Evolutionary conservation across 2,329 filamentous ascomycete genomes (phyloP), one percentile per base, ranked within the genome.

Genomic region (Stemphylium vesicarium): DNA sequence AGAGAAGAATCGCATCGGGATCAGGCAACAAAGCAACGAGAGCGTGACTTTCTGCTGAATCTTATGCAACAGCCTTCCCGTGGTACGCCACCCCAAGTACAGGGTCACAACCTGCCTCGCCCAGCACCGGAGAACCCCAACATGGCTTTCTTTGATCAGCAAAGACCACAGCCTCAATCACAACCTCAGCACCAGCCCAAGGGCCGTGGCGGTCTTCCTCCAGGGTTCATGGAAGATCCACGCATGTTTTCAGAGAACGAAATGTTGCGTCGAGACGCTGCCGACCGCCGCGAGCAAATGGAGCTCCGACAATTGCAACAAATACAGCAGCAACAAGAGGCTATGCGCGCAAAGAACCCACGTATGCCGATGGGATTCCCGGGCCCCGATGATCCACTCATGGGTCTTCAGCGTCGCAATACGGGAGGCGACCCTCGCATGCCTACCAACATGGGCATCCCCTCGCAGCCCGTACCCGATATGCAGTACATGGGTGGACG

Each of bases 21-120:
- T 31, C 75, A 65, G 72, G 59, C 69, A 59, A 58, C 68, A 79
- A 70, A 87, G 84, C 71, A 85, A 82, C 64, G 90, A 26, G 71
- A 94, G 65, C 85, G 89, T n/a, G 90, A 96, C 61, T 93, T 95
- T 71, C 79, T 96, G 43, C 90, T 96, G 76, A 90, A 88, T 57
- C 82, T 96, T 26, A 95, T 96, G 90, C 85, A 88, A 63, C 81
- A 84, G 66, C 78, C 81, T 10, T 61, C 65, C 4, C 67, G 70
- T 16, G 63, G 53, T 24, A 75, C 72, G 2, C 71, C 72, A 7
- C 72, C 71, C 37, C 72, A 73, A 39, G 56, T 69, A 59, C 65
- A 66, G 22, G 65, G 68, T 43, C 72, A 71, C 45, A 69, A 71
- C 57, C 46, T 73, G 41, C 74, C 77, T 40, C 74, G 75, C n/a